Evolutionary conservation across 2,329 filamentous ascomycete genomes (phyloP).

Genomic region (Sporothrix protearum): DNA sequence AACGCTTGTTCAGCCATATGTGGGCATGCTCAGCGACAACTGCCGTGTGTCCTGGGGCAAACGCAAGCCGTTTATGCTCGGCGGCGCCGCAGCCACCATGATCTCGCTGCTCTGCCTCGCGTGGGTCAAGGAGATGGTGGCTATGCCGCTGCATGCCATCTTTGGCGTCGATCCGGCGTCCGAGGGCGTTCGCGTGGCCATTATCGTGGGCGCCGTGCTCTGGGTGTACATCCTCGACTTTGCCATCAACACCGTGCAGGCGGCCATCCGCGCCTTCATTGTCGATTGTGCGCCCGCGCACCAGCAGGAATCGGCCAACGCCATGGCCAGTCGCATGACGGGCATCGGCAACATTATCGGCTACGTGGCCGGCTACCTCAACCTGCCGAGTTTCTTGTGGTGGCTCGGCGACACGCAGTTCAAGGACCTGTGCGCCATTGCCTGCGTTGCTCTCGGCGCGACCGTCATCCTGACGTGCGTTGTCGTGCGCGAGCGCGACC

Average conservation of each 20-base stretch:
- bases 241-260: conserved; percentile 94
- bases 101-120: conserved; percentile 65
- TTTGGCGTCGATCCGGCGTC: conserved; percentile 70
- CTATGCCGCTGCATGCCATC: conserved; percentile 55
- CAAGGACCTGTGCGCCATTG: conserved; percentile 84
- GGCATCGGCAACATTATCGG: conserved; percentile 89
- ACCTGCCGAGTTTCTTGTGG: conserved; percentile 70
- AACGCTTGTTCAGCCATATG: conserved; percentile 74
- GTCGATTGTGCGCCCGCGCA: conserved; percentile 89
- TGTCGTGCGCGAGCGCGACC: conserved; percentile 74
- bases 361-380: conserved; percentile 79
- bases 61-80: conserved; percentile 77
- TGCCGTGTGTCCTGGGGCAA: conserved; percentile 72
- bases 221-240: conserved; percentile 92
- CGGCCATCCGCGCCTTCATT: conserved; percentile 85
- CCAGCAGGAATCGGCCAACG: conserved; percentile 89
- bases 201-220: conserved; percentile 76
- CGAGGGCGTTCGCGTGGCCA: conserved; percentile 57
- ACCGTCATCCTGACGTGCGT: conserved; percentile 69
- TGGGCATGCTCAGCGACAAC: conserved; percentile 77
- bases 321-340: conserved; percentile 84
- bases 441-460: conserved; percentile 65
- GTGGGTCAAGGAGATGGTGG: conserved; percentile 71
- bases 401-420: conserved; percentile 88
- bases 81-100: conserved; percentile 64